phyloP scores from a whole-genome alignment of 2,329 filamentous ascomycete genomes.

The Nothomitra cinnamomea region DNA sequence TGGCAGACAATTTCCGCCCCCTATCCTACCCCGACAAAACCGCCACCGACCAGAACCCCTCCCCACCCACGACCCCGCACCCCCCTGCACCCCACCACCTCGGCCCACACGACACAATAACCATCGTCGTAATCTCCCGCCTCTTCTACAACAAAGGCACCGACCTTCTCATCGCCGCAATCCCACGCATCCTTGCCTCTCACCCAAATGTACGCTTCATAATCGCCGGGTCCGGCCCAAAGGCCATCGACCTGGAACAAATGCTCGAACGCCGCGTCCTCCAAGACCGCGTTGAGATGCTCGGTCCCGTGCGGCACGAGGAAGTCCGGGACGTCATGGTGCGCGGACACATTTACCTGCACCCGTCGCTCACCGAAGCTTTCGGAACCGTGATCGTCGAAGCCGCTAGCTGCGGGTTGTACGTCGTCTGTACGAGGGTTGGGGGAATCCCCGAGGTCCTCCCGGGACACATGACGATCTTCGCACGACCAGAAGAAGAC shows the following conservation, averaged over 20 bases:
- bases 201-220: conserved; percentile 93
- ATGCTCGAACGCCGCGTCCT: conserved; percentile 93
- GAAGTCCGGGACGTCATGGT: conserved; percentile 97
- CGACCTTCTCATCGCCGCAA: conserved; percentile 88
- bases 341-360: conserved; percentile 86
- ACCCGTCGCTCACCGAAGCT: conserved; percentile 86
- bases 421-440: conserved; percentile 91
- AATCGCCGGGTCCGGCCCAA: conserved; percentile 87
- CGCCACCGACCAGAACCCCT: background rate
- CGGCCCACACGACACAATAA: conserved; percentile 73
- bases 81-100: conserved; percentile 41
- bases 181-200: conserved; percentile 75
- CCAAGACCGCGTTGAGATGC: conserved; percentile 82
- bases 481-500: conserved; percentile 92
- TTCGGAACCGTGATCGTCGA: conserved; percentile 98
- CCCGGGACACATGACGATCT: conserved; percentile 91
- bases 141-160: conserved; percentile 99
- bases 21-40: conserved; percentile 24
- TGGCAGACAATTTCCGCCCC: conserved; percentile 87
- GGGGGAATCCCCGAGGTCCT: conserved; percentile 94
- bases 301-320: conserved; percentile 85
- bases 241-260: conserved; percentile 93
- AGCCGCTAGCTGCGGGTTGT: conserved; percentile 85
- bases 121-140: conserved; percentile 91
- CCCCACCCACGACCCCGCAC: conserved; percentile 21